Evolutionary conservation across 306 rosid genomes (phyloP).

Genomic region (Prunus mume): DNA sequence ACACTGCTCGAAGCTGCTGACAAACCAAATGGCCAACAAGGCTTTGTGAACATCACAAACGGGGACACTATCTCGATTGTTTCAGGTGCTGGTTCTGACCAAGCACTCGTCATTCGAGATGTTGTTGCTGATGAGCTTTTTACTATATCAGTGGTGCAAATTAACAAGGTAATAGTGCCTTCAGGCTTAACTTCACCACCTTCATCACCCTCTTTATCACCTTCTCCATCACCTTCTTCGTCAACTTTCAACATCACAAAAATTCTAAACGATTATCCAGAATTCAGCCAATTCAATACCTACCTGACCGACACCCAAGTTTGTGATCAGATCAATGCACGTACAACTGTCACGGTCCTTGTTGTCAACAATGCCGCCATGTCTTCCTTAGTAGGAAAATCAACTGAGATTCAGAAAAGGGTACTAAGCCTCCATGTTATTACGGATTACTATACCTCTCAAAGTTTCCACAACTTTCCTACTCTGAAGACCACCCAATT

Average conservation of each 20-base stretch:
- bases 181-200: neutral
- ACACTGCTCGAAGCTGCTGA: conserved; percentile 33
- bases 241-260: neutral
- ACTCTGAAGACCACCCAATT: neutral
- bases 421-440: neutral
- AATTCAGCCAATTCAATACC: neutral
- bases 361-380: neutral
- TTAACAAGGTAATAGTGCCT: neutral
- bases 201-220: neutral
- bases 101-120: neutral
- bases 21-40: conserved; percentile 17
- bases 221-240: neutral
- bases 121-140: neutral
- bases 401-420: neutral
- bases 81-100: conserved; percentile 14
- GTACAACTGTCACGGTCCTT: neutral
- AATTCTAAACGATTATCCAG: neutral
- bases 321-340: neutral
- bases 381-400: neutral
- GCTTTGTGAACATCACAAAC: conserved; percentile 26
- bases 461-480: neutral
- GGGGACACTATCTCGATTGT: conserved; percentile 2
- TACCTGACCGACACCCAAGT: neutral
- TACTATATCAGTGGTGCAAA: neutral
- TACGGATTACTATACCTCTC: neutral